Base-by-base conservation (phyloP, 176 grass and related monocot species). In the Oropetium thomaeum region DNA sequence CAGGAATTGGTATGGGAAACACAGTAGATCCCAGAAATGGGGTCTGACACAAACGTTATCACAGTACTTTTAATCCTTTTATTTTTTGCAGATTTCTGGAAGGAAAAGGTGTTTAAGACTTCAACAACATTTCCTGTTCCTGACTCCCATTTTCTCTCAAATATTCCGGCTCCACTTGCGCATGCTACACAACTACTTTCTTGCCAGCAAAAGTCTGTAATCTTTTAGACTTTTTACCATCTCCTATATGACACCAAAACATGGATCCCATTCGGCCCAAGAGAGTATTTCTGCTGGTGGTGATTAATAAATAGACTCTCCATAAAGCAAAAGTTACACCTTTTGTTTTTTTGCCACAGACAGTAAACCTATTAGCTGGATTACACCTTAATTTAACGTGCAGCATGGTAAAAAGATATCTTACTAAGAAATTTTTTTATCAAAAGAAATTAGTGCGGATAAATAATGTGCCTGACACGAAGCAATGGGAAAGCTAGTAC, bases 211-310 rank as follows among this genome's bases (percentile, higher is more conserved):
- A 81, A 81, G 79, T 19, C 33, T 23, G 8, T 32, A 44, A 14
- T 19, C 69, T 81, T 74, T 81, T 64, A 55, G 2, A 11, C 54
- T 27, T 57, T 74, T 82, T 62, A 51, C 33, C 14, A 30, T 57
- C 25, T 48, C 10, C 25, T 22, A 29, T 68, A 10, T n/a, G n/a
- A n/a, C n/a, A 33, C n/a, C 20, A 64, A 49, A 64, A 37, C 11
- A 3, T 47, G 5, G 7, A 5, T 37, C 3, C 7, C 35, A 37
- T 37, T 37, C 35, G 35, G n/a, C 44, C 31, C 20, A 51, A 22
- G 29, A 20, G 53, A 14, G 47, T 41, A 22, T 17, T 6, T 43
- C 12, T 1, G 15, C 0, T 29, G 9, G 6, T 8, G 10, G 22
- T 19, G 17, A 27, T 27, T 12, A 5, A 42, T 1, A 10, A 57